Evolutionary conservation across 2,329 filamentous ascomycete genomes (phyloP), one percentile per base, ranked within the genome.

Genomic region (Hirsutella thompsonii): DNA sequence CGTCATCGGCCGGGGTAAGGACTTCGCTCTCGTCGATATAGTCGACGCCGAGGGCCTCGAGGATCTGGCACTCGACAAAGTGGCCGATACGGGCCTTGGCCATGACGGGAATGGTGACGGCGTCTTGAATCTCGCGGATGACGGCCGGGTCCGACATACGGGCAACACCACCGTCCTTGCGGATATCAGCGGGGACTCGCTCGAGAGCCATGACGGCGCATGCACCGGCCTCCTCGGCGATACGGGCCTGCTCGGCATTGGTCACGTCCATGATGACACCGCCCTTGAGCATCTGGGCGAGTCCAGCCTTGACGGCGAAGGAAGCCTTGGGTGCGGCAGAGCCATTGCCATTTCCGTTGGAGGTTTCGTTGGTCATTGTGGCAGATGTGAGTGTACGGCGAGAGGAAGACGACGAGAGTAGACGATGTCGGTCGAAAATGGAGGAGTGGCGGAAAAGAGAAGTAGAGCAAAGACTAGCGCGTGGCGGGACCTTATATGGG

Each of bases 231-330:
- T 96, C 89, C 66, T 98, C 92, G 59, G 92, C 92, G 60, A 98
- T 95, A 66, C 86, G 86, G 47, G 92, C 89, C 71, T 94, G 89
- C 58, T 86, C 83, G 20, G 88, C 85, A 61, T 90, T 86, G 48
- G 93, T 87, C 44, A 96, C 92, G 65, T 98, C 92, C 92, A 98
- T 98, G 66, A 98, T 98, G 50, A 98, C 92, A 55, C 92, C 92
- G 60, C 92, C 92, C 74, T 96, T 95, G 66, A 96, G 72, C 92
- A 98, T 98, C 65, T 94, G 84, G 20, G 92, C 92, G 49, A 98
- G 72, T 44, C 90, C 92, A 41, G 87, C 83, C 76, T 98, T 98
- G 74, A 95, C 81, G 51, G 81, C 81, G 64, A 95, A 94, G 63
- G 77, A 72, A 11, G 40, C 8, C 23, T 14, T 18, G 49, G 64